A percentile compares a stretch with the other conserved stretches of the same genome.
phyloP scores from a whole-genome alignment of 1,284 basidiomycete species.

The Neonothopanus nambi region DNA sequence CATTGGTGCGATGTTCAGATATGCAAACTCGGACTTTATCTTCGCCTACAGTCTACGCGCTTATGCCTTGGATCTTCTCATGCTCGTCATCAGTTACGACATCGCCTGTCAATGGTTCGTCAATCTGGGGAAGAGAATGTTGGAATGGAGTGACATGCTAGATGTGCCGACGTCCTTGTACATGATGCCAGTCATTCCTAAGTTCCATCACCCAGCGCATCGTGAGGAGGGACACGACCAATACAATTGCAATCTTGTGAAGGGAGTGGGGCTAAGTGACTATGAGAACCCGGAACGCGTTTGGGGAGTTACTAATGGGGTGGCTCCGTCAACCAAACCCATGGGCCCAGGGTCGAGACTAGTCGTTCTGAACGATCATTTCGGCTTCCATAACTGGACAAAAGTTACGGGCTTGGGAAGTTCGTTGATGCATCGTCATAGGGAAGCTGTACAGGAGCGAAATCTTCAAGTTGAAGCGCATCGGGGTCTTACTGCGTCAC shows the following conservation, averaged over 20 bases:
- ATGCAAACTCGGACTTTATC: constrained; percentile 1
- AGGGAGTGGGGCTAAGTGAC: constrained; percentile 9
- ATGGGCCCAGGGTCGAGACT: constrained; percentile 17
- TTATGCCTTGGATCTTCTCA: background rate
- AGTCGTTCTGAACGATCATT: constrained; percentile 23
- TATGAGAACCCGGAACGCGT: constrained; percentile 19
- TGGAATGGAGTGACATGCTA: background rate
- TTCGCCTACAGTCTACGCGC: background rate
- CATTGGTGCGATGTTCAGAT: background rate
- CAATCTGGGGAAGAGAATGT: background rate
- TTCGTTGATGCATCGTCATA: background rate
- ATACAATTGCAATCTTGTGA: constrained; percentile 17
- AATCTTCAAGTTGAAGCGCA: background rate
- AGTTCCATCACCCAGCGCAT: constrained; percentile 9
- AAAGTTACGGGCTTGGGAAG: background rate
- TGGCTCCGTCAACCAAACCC: constrained; percentile 13
- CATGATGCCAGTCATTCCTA: constrained; percentile 8
- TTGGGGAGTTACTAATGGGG: constrained; percentile 17
- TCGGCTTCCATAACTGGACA: background rate
- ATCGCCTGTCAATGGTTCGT: constrained; percentile 5
- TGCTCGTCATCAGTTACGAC: background rate
- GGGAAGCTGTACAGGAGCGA: background rate
- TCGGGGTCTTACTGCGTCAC: background rate
- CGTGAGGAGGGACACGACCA: constrained; percentile 4
- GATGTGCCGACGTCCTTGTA: background rate